Conservation (phyloP, 2,329 filamentous ascomycete species). For the Nectriaceae sp. region DNA sequence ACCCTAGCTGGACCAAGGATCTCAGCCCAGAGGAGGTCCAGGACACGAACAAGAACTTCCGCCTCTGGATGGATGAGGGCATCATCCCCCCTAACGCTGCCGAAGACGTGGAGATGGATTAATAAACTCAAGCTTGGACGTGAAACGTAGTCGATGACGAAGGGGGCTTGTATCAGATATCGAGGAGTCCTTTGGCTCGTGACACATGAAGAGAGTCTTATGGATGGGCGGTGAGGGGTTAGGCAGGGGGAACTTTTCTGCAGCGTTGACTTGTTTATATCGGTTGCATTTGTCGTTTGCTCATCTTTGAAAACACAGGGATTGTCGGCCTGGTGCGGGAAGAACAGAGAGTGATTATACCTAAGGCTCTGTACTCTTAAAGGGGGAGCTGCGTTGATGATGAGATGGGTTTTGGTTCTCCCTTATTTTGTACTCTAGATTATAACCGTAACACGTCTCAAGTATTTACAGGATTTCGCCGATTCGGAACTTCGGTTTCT, state of each 20-base stretch:
- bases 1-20: conserved; percentile 79
- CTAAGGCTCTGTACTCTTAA: background rate
- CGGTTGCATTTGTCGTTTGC: conserved; percentile 4
- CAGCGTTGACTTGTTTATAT: background rate
- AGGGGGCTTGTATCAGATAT: too few species aligned
- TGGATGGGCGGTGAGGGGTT: background rate
- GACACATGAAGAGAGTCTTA: background rate
- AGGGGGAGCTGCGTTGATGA: background rate
- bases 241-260: background rate
- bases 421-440: background rate
- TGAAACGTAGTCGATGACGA: too few species aligned
- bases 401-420: background rate
- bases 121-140: too few species aligned
- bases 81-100: conserved; percentile 37
- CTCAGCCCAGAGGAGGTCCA: conserved; percentile 76
- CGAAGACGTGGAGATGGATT: conserved; percentile 36
- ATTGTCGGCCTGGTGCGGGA: too few species aligned
- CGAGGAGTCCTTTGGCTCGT: too few species aligned
- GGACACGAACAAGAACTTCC: conserved; percentile 68
- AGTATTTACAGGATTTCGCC: background rate
- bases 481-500: too few species aligned
- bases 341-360: background rate
- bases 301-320: background rate
- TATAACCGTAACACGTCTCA: background rate
- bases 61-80: conserved; percentile 55